Evolutionary conservation across 768 basidiomycete genomes (phyloP).

Genomic region (Calocybe indica): DNA sequence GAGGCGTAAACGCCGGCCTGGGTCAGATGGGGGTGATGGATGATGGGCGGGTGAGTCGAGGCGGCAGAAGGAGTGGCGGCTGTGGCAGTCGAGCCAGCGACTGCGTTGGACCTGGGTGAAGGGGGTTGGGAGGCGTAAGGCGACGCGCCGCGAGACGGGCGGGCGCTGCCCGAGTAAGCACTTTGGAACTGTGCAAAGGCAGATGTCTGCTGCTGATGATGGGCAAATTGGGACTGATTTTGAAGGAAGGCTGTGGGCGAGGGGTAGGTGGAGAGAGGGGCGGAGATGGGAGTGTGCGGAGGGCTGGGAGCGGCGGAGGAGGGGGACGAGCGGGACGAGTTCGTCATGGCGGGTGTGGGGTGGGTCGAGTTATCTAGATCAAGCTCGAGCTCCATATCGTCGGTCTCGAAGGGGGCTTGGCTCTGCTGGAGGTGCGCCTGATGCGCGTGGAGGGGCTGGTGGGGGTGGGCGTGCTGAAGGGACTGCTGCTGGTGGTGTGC

Average conservation of each 20-base stretch:
- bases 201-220: conserved; percentile 18
- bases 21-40: conserved; percentile 7
- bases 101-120: conserved; percentile 33
- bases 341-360: conserved; percentile 16
- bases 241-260: conserved; percentile 25
- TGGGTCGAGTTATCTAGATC: conserved; percentile 38
- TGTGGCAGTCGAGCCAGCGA: conserved; percentile 30
- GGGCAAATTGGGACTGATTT: conserved; percentile 4
- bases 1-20: no score
- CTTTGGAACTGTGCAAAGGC: conserved; percentile 21
- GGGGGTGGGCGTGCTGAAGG: conserved; percentile 18
- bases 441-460: conserved; percentile 19
- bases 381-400: conserved; percentile 80
- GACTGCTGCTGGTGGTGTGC: conserved; percentile 11
- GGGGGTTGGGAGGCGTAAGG: conserved; percentile 35
- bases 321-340: conserved; percentile 29
- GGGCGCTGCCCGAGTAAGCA: conserved; percentile 14
- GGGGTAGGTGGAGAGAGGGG: conserved; percentile 36
- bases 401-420: conserved; percentile 55
- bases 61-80: conserved; percentile 2
- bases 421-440: conserved; percentile 25
- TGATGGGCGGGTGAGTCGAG: conserved; percentile 2
- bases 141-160: conserved; percentile 12
- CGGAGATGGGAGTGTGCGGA: conserved; percentile 48
- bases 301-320: conserved; percentile 38